These are phyloP conservation scores for Zostera marina DNA, from an alignment of 116 monocot genomes.

Conservation along the genomic window DNA sequence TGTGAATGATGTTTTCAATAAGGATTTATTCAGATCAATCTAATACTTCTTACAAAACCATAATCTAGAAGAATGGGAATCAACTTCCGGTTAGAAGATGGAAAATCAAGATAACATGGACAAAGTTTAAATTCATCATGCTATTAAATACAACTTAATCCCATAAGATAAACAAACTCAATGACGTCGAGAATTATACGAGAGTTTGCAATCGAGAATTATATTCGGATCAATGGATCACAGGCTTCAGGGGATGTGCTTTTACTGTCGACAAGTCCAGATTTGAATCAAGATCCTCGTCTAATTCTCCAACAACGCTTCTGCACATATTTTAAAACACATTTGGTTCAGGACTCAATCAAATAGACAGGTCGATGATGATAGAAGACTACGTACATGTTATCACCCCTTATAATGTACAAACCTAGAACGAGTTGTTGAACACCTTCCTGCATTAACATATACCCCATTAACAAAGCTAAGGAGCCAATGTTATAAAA, in stretches of 20 bases:
- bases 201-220: too few relatives aligned
- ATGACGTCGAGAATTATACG: too few relatives aligned
- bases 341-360: not conserved
- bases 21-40: too few relatives aligned
- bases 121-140: not conserved
- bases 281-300: constrained; percentile 77
- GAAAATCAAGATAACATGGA: too few relatives aligned
- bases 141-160: not conserved
- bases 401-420: constrained; percentile 94
- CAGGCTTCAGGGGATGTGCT: constrained; percentile 88
- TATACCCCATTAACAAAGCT: too few relatives aligned
- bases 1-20: too few relatives aligned
- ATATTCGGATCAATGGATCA: constrained; percentile 59
- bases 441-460: constrained; percentile 64
- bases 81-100: too few relatives aligned
- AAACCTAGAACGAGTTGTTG: constrained; percentile 78
- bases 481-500: too few relatives aligned
- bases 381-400: constrained; percentile 42
- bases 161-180: too few relatives aligned
- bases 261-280: constrained; percentile 65
- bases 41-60: too few relatives aligned
- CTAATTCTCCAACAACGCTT: constrained; percentile 76
- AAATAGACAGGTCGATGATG: too few relatives aligned
- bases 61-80: too few relatives aligned
- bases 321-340: constrained; percentile 22